Base-by-base conservation (phyloP, 352 stramenopile species). In the Saprolegnia diclina region DNA sequence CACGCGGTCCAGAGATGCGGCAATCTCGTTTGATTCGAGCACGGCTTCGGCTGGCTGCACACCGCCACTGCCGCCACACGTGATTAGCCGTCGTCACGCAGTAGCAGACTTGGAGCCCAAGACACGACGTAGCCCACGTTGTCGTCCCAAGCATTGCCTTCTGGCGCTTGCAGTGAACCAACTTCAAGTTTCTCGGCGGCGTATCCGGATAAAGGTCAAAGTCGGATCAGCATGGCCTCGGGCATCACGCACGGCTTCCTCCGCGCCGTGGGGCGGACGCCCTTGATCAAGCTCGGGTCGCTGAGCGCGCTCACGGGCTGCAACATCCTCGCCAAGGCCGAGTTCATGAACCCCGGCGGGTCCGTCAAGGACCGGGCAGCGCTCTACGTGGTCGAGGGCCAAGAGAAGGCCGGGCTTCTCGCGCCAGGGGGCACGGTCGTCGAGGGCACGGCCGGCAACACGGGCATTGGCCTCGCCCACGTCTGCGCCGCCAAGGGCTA, bases 361-460 rank as follows among this genome's bases (percentile, higher is more conserved):
- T 94, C 80, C 55, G 88, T 97, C 32, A 97, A 97, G 77, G 82
- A 95, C 67, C 77, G 86, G 38, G 94, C 96, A 45, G 91, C 81
- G 26, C 81, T 81, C 63, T 81, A 82, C 57, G 95, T 97, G 81
- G 81, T 97, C 35, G 82, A 96, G 64, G 89, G 97, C 56, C 91
- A 91, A 35, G 94, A 98, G 75, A 76, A 80, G 40, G 74, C 72
- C 21, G 93, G 93, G 18, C 71, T 77, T 5, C 94, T 99, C 64
- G 91, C 94, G 67, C 81, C 83, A 35, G 86, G 95, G 19, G 90
- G 97, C 67, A 98, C 88, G n/a, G 74, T 98, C 13, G 96, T 98
- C 56, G 96, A 99, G 77, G 92, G 95, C 7, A 99, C 96, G 5
- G 96, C 83, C 45, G 96, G 96, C 45, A 99, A 99, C 75, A 99